Conservation (phyloP, 768 basidiomycete species). For the Leccinum aurantiacum region DNA sequence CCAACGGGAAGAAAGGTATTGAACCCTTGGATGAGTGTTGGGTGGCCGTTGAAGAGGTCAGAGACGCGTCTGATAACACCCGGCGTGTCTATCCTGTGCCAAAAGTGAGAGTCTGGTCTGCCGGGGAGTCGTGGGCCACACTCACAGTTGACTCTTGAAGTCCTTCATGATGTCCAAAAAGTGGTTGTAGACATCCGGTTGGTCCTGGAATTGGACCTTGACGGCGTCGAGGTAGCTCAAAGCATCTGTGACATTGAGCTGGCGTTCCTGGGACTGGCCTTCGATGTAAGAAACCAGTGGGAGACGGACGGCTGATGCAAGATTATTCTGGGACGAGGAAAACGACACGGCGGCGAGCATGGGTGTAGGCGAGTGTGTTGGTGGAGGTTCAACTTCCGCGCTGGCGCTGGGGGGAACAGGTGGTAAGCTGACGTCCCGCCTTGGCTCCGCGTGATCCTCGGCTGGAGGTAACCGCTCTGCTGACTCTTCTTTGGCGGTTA, state of each 20-base stretch:
- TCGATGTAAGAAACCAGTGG: constrained; percentile 26
- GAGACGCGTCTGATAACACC: constrained; percentile 97
- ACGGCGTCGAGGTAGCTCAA: constrained; percentile 64
- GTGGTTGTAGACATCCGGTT: constrained; percentile 62
- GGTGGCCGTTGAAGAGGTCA: constrained; percentile 87
- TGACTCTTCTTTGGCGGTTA: constrained; percentile 7
- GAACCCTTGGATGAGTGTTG: constrained; percentile 92
- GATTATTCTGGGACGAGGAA: constrained; percentile 3
- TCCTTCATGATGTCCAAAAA: constrained; percentile 76
- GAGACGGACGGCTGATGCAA: constrained; percentile 14
- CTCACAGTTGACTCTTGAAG: constrained; percentile 64
- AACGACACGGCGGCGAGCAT: constrained; percentile 18
- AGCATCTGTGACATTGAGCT: constrained; percentile 61
- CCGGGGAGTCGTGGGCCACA: constrained; percentile 3
- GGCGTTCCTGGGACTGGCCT: constrained; percentile 38
- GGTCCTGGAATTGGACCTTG: constrained; percentile 57
- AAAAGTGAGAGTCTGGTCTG: constrained; percentile 1
- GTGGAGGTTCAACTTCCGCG: constrained; percentile 7
- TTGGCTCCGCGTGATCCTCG: constrained; percentile 16
- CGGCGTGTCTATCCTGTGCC: constrained; percentile 87
- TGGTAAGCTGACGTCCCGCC: constrained; percentile 29
- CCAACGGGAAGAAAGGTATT: constrained; percentile 96
- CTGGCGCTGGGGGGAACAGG: constrained; percentile 9
- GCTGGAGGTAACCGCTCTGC: constrained; percentile 9
- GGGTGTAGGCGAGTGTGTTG: constrained; percentile 12